Base-by-base conservation (phyloP, 2,329 filamentous ascomycete species). In the Exophiala xenobiotica region DNA sequence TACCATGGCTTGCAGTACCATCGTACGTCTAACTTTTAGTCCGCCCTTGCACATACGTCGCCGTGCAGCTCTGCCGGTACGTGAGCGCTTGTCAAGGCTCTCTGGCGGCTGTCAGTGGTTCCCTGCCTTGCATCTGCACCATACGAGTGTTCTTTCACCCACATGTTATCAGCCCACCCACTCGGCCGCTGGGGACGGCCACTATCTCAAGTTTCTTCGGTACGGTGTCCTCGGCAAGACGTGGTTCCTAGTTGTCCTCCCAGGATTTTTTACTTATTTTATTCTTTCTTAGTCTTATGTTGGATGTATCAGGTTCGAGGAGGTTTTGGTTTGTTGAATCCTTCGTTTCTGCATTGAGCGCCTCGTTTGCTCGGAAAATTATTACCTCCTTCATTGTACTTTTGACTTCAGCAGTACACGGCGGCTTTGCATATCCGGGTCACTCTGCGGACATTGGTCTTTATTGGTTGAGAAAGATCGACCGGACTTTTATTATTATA, bases 271-370 rank as follows among this genome's bases (percentile, higher is more conserved):
- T 19, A 38, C 18, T 18, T 16, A 16, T 38, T 16, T 8, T 9
- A 18, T 38, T 38, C 35, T 38, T 38, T 38, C 3, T 6, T 38
- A 4, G n/a, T 38, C 18, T 19, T 19, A 18, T 9, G 8, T 19
- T 38, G 11, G 6, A 16, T 16, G 35, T 38, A 38, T 38, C 18
- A 5, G 9, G 9, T 18, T 38, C 9, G 18, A 16, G 18, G 35
- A 38, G 18, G 35, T 14, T 19, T 19, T 19, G 9, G 18, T 38
- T 8, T 9, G n/a, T 4, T 18, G 14, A 16, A 16, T 38, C 35
- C 18, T 38, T 38, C n/a, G n/a, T 38, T 38, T 16, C 35, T 38
- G 35, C n/a, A 38, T 33, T 33, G 29, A 38, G n/a, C 35, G 35
- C 35, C 35, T 38, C 18, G 35, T 16, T 38, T 38, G 18, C n/a